A percentile compares a stretch with the other conserved stretches of the same genome.
These are phyloP conservation scores for Chrysanthemum seticuspe DNA, from an alignment of 129 eudicot genomes.

Conservation along the genomic window DNA sequence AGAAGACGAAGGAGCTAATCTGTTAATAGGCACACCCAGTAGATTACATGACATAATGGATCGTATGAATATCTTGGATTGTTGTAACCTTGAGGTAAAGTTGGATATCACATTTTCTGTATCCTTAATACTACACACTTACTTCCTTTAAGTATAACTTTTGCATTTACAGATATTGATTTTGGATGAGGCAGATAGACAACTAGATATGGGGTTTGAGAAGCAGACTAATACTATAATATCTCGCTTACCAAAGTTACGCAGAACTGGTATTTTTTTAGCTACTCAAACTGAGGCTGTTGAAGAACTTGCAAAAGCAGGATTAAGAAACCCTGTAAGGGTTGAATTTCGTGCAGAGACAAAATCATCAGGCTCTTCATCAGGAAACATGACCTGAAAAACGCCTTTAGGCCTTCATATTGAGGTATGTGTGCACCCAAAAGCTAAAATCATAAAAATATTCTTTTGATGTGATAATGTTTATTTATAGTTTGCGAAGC, in stretches of 20 bases:
- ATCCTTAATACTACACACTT: neutral
- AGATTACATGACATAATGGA: conserved; percentile 91
- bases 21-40: conserved; percentile 93
- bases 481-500: conserved; percentile 7
- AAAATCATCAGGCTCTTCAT: no score
- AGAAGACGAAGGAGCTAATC: conserved; percentile 83
- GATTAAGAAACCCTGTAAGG: conserved; percentile 89
- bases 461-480: neutral
- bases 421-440: conserved; percentile 54
- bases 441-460: neutral
- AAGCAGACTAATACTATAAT: conserved; percentile 82
- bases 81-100: conserved; percentile 73
- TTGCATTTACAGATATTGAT: conserved; percentile 71
- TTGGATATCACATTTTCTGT: neutral
- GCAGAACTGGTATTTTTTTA: conserved; percentile 96
- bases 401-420: conserved; percentile 88
- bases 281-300: conserved; percentile 98
- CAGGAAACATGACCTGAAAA: conserved; percentile 48
- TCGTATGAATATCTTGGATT: conserved; percentile 73
- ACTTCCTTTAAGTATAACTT: conserved; percentile 5
- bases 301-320: conserved; percentile 90
- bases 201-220: conserved; percentile 91
- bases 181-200: conserved; percentile 95
- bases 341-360: conserved; percentile 85
- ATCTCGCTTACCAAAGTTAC: conserved; percentile 83